Percentiles rank a stretch among this genome's conserved stretches.
Evolutionary conservation across 2,329 filamentous ascomycete genomes (phyloP).

Genomic region (Harringtonia aguacate): DNA sequence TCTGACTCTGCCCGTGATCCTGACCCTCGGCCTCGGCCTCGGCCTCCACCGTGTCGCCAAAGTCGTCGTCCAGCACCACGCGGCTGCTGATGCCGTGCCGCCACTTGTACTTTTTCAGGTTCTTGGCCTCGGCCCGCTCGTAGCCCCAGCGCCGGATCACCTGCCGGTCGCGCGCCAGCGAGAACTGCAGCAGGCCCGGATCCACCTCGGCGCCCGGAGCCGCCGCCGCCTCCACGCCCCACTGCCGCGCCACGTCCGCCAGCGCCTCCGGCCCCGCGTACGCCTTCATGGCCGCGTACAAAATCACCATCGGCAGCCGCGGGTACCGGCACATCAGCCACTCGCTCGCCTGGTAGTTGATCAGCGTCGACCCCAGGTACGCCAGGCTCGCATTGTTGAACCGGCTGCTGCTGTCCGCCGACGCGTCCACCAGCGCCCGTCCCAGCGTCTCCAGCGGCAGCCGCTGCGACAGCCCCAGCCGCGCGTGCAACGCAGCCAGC

Average conservation of each 20-base stretch:
- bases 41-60: conserved; percentile 51
- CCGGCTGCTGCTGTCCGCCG: conserved; percentile 65
- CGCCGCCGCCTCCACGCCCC: conserved; percentile 85
- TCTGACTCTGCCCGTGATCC: too few relatives aligned
- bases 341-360: conserved; percentile 84
- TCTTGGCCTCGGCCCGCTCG: conserved; percentile 37
- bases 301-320: conserved; percentile 76
- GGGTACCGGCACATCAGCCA: conserved; percentile 82
- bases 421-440: conserved; percentile 72
- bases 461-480: conserved; percentile 69
- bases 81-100: conserved; percentile 64
- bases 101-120: conserved; percentile 38
- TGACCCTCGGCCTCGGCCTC: conserved; percentile 14
- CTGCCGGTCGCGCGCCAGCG: conserved; percentile 33
- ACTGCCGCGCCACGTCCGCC: conserved; percentile 63
- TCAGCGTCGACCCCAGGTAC: conserved; percentile 68
- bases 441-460: conserved; percentile 81
- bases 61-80: conserved; percentile 74
- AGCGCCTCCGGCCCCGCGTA: conserved; percentile 71
- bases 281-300: conserved; percentile 77
- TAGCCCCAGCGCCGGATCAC: conserved; percentile 39
- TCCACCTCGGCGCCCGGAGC: conserved; percentile 87
- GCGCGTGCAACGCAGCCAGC: conserved; percentile 83
- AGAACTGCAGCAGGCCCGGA: conserved; percentile 78
- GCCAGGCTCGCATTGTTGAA: conserved; percentile 88